A percentile compares a stretch with the other conserved stretches of the same genome.
Conservation (phyloP, 1,139 yeast genomes). For the Petasospora fabianii region DNA sequence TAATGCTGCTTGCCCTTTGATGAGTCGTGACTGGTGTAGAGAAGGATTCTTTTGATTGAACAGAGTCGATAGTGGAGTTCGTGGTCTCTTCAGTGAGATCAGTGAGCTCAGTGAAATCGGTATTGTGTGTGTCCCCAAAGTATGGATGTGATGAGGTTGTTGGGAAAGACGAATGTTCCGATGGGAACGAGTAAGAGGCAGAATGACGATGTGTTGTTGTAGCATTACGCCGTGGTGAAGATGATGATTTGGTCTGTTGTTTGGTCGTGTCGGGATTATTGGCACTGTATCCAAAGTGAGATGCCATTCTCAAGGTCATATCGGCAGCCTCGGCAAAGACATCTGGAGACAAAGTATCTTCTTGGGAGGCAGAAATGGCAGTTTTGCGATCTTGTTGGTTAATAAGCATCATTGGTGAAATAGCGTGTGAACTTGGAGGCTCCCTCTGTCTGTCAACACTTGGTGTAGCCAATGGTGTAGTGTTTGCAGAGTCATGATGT, state of each 20-base stretch:
- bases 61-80: not conserved
- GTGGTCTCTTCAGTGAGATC: conserved; percentile 1
- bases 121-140: too few relatives aligned
- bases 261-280: not conserved
- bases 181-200: not conserved
- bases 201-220: not conserved
- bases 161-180: not conserved
- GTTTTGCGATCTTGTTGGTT: conserved; percentile 1
- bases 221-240: conserved; percentile 1
- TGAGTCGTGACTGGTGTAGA: conserved; percentile 4
- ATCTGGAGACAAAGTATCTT: conserved; percentile 7
- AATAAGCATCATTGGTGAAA: conserved; percentile 25
- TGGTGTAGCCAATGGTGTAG: conserved; percentile 27
- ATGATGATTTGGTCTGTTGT: not conserved
- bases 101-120: conserved; percentile 1
- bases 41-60: conserved; percentile 4
- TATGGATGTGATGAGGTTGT: not conserved
- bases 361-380: not conserved
- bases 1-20: conserved; percentile 2
- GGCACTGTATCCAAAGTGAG: conserved; percentile 4
- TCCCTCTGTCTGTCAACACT: conserved; percentile 1
- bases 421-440: conserved; percentile 12
- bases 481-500: conserved; percentile 20
- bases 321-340: conserved; percentile 30
- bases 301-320: conserved; percentile 30